These are phyloP conservation scores for Aspergillus nanangensis DNA, from an alignment of 495 filamentous ascomycete genomes.

Conservation along the genomic window DNA sequence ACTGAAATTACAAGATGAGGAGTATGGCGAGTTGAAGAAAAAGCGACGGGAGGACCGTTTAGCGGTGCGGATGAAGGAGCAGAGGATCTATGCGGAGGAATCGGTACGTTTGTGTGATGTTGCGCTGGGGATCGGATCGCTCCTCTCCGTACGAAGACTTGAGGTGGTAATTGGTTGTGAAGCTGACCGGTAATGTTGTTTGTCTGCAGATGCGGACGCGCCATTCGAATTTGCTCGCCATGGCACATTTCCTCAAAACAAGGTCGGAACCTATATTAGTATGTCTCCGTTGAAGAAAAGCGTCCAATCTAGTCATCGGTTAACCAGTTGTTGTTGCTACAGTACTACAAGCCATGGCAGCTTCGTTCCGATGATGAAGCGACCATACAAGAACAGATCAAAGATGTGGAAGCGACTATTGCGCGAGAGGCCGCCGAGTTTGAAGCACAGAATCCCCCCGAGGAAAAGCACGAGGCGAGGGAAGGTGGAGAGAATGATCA, in stretches of 20 bases:
- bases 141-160: too few species aligned
- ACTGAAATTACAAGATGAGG: slow-evolving; percentile 66
- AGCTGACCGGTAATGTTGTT: too few species aligned
- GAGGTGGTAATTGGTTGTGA: too few species aligned
- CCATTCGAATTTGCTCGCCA: slow-evolving; percentile 66
- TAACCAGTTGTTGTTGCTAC: too few species aligned
- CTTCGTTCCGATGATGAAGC: slow-evolving; percentile 58
- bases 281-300: too few species aligned
- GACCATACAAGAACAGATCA: slow-evolving; percentile 55
- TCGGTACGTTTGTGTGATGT: slow-evolving; percentile 51
- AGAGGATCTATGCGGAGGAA: slow-evolving; percentile 72
- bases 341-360: slow-evolving; percentile 93
- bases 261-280: slow-evolving; percentile 73
- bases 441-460: slow-evolving; percentile 23
- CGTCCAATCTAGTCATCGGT: too few species aligned
- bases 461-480: slow-evolving; percentile 7
- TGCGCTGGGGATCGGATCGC: background rate
- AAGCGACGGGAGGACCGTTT: slow-evolving; percentile 57
- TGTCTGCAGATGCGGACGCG: slow-evolving; percentile 82
- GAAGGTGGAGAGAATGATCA: slow-evolving; percentile 12
- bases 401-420: slow-evolving; percentile 50
- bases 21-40: slow-evolving; percentile 64
- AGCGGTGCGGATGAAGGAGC: slow-evolving; percentile 58
- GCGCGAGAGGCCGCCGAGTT: slow-evolving; percentile 48
- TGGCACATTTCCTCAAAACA: slow-evolving; percentile 73